Conservation (phyloP, 2,329 filamentous ascomycete species). For the Fusarium irregulare region DNA sequence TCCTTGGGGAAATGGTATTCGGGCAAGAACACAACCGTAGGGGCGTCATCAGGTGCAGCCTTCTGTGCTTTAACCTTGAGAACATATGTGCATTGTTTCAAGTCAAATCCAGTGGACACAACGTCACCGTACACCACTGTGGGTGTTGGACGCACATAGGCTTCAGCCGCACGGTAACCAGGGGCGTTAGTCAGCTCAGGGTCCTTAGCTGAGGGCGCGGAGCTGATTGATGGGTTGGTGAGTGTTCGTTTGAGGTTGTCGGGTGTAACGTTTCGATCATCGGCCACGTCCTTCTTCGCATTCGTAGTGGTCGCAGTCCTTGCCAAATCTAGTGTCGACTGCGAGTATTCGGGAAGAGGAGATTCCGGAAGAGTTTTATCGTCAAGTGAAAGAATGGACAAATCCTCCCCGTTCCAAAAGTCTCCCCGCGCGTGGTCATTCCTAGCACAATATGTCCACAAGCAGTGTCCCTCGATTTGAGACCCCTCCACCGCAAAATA, state of each 20-base stretch:
- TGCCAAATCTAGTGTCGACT: constrained; percentile 58
- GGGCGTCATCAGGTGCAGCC: constrained; percentile 69
- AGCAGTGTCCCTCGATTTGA: constrained; percentile 82
- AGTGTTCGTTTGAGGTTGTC: constrained; percentile 80
- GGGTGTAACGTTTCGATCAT: constrained; percentile 74
- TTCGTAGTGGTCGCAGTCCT: constrained; percentile 36
- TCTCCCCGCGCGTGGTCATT: constrained; percentile 93
- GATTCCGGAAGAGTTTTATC: constrained; percentile 73
- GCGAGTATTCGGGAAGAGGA: constrained; percentile 58
- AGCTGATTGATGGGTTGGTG: constrained; percentile 73
- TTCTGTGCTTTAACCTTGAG: constrained; percentile 74
- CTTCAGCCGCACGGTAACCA: constrained; percentile 90
- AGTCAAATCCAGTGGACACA: constrained; percentile 80
- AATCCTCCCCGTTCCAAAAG: constrained; percentile 96
- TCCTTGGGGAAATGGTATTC: constrained; percentile 91
- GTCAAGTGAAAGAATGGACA: constrained; percentile 89
- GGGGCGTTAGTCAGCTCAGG: constrained; percentile 71
- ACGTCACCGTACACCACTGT: constrained; percentile 79
- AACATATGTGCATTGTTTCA: constrained; percentile 80
- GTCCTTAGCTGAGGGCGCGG: constrained; percentile 62
- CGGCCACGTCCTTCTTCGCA: constrained; percentile 56
- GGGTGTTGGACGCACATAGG: constrained; percentile 88
- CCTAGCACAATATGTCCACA: constrained; percentile 87
- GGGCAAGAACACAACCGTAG: constrained; percentile 87
- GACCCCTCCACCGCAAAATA: constrained; percentile 92